phyloP scores from a whole-genome alignment of 2,329 filamentous ascomycete genomes.

The Pleochaeta shiraiana region DNA sequence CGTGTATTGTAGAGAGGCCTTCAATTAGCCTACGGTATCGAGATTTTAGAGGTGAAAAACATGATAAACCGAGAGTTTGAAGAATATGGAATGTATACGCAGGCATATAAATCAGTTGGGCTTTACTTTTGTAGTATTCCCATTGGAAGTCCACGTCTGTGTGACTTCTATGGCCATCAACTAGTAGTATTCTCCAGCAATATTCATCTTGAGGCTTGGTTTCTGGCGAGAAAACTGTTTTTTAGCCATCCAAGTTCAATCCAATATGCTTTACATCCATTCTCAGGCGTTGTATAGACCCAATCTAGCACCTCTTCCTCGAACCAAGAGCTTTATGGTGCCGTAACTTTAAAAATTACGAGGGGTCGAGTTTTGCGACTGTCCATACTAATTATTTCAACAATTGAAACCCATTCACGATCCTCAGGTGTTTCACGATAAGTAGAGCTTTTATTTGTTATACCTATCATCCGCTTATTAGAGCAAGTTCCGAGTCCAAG shows the following conservation, averaged over 20 bases:
- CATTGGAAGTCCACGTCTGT: not conserved
- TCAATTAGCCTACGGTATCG: not conserved
- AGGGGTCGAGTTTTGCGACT: not conserved
- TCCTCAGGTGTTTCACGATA: not conserved
- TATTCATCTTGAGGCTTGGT: not conserved
- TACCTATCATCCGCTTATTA: not conserved
- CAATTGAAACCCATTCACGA: not conserved
- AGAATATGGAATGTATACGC: not conserved
- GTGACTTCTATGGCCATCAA: slow-evolving; percentile 1
- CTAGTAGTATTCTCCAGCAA: not conserved
- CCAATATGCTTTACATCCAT: too few species aligned
- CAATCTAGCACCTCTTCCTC: too few species aligned
- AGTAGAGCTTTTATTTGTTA: not conserved
- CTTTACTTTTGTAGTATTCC: not conserved
- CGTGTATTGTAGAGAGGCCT: not conserved
- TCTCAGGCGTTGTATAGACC: too few species aligned
- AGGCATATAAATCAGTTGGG: not conserved
- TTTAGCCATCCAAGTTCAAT: too few species aligned
- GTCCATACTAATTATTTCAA: not conserved
- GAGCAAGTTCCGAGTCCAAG: not conserved
- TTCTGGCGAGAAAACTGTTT: not conserved
- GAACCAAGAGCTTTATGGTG: too few species aligned
- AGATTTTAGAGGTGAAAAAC: not conserved
- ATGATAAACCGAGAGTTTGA: not conserved
- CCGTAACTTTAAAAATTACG: too few species aligned